Base-by-base conservation (phyloP, 2,329 filamentous ascomycete species). In the Emmonsiellopsis sp. region DNA sequence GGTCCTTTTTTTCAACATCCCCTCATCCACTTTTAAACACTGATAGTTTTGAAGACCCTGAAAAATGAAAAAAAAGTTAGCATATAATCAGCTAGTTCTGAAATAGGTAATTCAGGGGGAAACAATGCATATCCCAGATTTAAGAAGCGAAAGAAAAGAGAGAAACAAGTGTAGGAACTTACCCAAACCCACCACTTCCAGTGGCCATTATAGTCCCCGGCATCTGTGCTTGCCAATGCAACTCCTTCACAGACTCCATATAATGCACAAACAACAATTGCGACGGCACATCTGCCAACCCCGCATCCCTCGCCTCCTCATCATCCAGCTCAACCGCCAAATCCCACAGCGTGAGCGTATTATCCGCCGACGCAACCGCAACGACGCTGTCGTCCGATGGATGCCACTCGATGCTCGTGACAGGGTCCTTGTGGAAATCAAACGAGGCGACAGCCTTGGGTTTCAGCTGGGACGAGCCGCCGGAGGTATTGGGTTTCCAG, bases 141-240 rank as follows among this genome's bases (percentile, higher is more conserved):
- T 27, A 52, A 45, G 17, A 40, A 32, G 10, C 43, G 2, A 17
- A 21, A 21, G 43, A 33, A 34, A 36, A 6, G 21, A 27, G 55
- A 46, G 36, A 14, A 39, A 46, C 52, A 48, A 44, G 31, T 34
- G 32, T 36, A 44, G 17, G n/a, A 27, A 72, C 77, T 62, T 71
- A 79, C 77, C 80, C 80, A 71, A 98, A 96, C 50, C 84, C 83
- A 71, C 85, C 85, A 64, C 90, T 86, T 8, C 93, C 93, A 0
- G 93, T 98, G 2, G 89, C 90, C 72, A 97, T 85, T 56, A 97
- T 74, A 36, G 84, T 84, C 33, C 93, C 93, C 0, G 89, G 87
- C 67, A 97, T 95, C 75, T 98, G 93, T 36, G 87, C 87, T 74
- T 97, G 92, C 92, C 93, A 98, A 74, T 98, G 93, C 39, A 91